Conservation (phyloP, 495 filamentous ascomycete genomes). For the Filosporella fistucella region DNA sequence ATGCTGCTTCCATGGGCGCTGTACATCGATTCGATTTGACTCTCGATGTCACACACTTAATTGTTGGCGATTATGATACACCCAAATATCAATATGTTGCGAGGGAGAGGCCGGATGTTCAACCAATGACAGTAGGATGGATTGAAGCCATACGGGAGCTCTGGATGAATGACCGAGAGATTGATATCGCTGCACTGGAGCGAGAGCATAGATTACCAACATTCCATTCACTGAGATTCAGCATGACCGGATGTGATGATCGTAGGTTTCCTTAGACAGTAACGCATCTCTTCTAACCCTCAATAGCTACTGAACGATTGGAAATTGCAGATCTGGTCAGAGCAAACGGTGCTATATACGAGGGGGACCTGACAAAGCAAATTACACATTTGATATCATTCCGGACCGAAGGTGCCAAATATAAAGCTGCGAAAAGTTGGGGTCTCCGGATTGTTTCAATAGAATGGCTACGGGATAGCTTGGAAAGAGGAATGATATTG, state of each 20-base stretch:
- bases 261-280: constrained; percentile 36
- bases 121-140: constrained; percentile 74
- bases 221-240: constrained; percentile 66
- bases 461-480: constrained; percentile 83
- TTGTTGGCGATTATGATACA: constrained; percentile 83
- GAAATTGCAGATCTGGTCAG: constrained; percentile 59
- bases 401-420: constrained; percentile 79
- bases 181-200: constrained; percentile 67
- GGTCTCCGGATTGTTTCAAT: constrained; percentile 68
- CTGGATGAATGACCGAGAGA: constrained; percentile 80
- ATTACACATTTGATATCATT: constrained; percentile 85
- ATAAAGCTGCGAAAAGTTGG: constrained; percentile 78
- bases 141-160: constrained; percentile 73
- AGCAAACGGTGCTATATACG: constrained; percentile 73
- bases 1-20: constrained; percentile 81
- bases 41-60: constrained; percentile 88
- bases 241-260: constrained; percentile 88
- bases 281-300: neutral
- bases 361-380: constrained; percentile 77
- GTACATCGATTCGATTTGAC: constrained; percentile 86
- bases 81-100: constrained; percentile 95
- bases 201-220: constrained; percentile 53
- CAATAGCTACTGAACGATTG: constrained; percentile 58
- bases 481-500: constrained; percentile 89
- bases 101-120: constrained; percentile 78